Evolutionary conservation across 768 basidiomycete genomes (phyloP), one percentile per base, ranked within the genome.

Genomic region (Rhodotorula taiwanensis): DNA sequence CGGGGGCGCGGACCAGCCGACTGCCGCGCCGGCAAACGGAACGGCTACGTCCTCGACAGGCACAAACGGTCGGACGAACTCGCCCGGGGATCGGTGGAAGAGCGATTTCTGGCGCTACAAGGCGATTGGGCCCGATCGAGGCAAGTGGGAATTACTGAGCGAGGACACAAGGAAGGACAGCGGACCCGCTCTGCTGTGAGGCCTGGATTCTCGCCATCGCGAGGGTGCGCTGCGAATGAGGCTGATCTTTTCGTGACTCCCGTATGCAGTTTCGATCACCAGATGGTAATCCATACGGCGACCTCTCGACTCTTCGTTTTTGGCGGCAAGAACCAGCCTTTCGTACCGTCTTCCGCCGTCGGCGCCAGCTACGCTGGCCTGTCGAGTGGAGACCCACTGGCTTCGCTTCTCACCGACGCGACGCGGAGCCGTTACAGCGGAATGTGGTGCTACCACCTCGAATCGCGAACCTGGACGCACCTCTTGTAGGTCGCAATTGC

Each of bases 261-360:
- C n/a, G n/a, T 54, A 39, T 16, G 15, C 55, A 68, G 67, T 21
- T 69, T 64, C 49, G 67, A 70, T 54, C 68, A 66, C 27, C 44
- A 60, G 34, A 58, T 70, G 56, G 57, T 49, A 8, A 31, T 70
- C 15, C 44, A 66, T 25, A n/a, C 59, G n/a, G 15, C 44, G 21
- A 51, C 57, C 0, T n/a, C 36, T 23, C 33, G 60, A 0, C 51
- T 70, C 13, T 70, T 60, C 47, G 64, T 70, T 34, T 70, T 70
- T 33, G 69, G 69, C 30, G 69, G 69, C n/a, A 70, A 70, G 58
- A 55, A 55, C 49, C 56, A 62, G 31, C 58, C 60, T 0, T 59
- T 45, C 48, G 48, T 55, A 5, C 44, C 51, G 4, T 51, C 31
- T 9, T n/a, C 23, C 16, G 23, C 23, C 18, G 11, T 18, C 30